Evolutionary conservation across 371 early-diverging fungal species (phyloP).

Genomic region (Chytridiales sp.): DNA sequence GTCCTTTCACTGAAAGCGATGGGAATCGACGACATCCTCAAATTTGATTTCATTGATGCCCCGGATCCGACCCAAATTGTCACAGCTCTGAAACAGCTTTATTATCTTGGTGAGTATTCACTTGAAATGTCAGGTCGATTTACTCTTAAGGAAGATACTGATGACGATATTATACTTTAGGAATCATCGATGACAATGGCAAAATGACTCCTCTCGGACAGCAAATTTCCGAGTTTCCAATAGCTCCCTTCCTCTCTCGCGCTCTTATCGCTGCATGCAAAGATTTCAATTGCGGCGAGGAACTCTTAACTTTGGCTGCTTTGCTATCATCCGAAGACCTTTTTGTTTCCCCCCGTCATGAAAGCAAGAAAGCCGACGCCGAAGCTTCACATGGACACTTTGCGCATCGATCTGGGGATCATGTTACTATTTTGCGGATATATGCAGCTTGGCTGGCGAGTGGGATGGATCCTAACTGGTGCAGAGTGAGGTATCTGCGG

Average conservation of each 20-base stretch:
- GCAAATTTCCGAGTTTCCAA: conserved; percentile 54
- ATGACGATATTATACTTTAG: conserved; percentile 17
- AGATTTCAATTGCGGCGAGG: conserved; percentile 41
- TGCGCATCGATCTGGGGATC: conserved; percentile 44
- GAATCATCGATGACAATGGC: conserved; percentile 53
- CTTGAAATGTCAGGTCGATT: background rate
- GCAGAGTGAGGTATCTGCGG: conserved; percentile 82
- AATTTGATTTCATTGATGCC: conserved; percentile 64
- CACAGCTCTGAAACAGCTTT: conserved; percentile 49
- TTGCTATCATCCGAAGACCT: conserved; percentile 53
- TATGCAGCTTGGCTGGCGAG: conserved; percentile 35
- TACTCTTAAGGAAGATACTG: too few relatives aligned
- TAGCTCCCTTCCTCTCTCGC: conserved; percentile 53
- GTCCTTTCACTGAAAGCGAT: conserved; percentile 53
- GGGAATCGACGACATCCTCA: conserved; percentile 53
- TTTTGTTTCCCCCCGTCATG: conserved; percentile 36
- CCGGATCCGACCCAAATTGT: conserved; percentile 47
- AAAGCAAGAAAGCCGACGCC: conserved; percentile 34
- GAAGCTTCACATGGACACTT: conserved; percentile 28
- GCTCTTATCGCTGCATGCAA: conserved; percentile 46
- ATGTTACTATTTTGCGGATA: conserved; percentile 45
- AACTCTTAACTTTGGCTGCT: conserved; percentile 48
- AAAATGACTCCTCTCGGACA: conserved; percentile 56
- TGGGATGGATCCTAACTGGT: conserved; percentile 59
- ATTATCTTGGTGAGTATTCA: conserved; percentile 37